phyloP scores from a whole-genome alignment of 345 rosid species.

The Ceriops zippeliana region DNA sequence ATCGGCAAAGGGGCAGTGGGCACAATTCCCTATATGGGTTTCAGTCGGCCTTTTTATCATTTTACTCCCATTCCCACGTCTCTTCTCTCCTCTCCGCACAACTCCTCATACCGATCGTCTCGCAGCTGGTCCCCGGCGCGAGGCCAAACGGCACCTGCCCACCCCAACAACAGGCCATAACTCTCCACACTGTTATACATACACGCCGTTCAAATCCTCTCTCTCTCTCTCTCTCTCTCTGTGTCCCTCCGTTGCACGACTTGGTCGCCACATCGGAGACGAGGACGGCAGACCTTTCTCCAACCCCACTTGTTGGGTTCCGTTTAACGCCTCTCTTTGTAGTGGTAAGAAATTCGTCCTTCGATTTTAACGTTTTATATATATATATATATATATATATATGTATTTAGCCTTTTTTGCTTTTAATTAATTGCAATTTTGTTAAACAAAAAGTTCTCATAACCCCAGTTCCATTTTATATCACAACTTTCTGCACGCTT shows the following conservation, averaged over 20 bases:
- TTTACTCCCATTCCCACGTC: background rate
- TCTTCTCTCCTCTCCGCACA: background rate
- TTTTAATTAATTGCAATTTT: too few relatives aligned
- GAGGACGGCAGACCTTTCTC: background rate
- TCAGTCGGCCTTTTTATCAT: background rate
- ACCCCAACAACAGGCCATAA: background rate
- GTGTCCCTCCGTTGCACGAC: background rate
- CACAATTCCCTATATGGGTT: constrained; percentile 55
- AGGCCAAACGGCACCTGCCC: background rate
- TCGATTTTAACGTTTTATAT: too few relatives aligned
- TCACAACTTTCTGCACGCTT: too few relatives aligned
- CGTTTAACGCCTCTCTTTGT: background rate
- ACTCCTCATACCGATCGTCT: constrained; percentile 17
- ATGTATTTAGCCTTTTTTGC: too few relatives aligned
- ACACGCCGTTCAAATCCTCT: background rate
- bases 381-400: too few relatives aligned
- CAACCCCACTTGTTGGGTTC: background rate
- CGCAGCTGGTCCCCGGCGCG: background rate
- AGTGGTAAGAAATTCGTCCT: too few relatives aligned
- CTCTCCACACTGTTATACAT: constrained; percentile 8
- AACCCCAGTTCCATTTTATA: too few relatives aligned
- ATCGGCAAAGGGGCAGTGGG: constrained; percentile 6
- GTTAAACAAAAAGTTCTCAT: too few relatives aligned
- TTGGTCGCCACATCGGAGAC: background rate
- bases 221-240: background rate